phyloP scores from a whole-genome alignment of 139 green algal genomes.

The Mesotaenium endlicherianum region DNA sequence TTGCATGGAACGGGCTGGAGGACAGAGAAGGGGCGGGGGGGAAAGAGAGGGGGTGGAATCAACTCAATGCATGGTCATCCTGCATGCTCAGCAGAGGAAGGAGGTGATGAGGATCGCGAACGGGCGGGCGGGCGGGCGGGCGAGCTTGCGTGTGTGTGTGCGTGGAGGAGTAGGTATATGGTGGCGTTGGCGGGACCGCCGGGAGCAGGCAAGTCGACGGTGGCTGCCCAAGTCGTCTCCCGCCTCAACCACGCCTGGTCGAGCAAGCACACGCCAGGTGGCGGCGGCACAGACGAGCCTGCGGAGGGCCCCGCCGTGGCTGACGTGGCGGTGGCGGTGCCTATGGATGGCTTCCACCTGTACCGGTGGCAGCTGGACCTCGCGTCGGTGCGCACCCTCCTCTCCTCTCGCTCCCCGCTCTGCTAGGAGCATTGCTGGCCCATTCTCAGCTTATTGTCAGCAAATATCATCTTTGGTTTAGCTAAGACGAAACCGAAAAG shows the following conservation, averaged over 20 bases:
- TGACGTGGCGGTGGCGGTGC: constrained; percentile 55
- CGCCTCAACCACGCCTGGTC: constrained; percentile 57
- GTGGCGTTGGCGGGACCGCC: constrained; percentile 78
- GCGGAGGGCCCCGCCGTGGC: neutral
- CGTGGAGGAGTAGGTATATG: constrained; percentile 49
- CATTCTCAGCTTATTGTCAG: too few species aligned
- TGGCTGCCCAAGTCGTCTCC: constrained; percentile 57
- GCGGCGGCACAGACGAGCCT: neutral
- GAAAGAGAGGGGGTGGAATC: too few species aligned
- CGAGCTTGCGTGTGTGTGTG: too few species aligned
- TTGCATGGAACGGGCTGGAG: too few species aligned
- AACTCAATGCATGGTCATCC: too few species aligned
- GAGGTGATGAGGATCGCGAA: neutral
- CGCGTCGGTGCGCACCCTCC: constrained; percentile 24
- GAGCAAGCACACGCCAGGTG: neutral
- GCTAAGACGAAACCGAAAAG: too few species aligned
- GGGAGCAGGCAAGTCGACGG: constrained; percentile 77
- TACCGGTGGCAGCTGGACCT: constrained; percentile 74
- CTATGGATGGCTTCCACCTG: constrained; percentile 87
- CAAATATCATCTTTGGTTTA: too few species aligned
- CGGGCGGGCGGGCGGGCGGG: neutral
- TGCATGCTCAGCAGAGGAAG: too few species aligned
- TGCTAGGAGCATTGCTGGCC: too few species aligned
- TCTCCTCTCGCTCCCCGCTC: too few species aligned
- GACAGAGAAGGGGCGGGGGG: too few species aligned